Conservation (phyloP, 495 filamentous ascomycete genomes). For the Pseudotulostoma volvatum region DNA sequence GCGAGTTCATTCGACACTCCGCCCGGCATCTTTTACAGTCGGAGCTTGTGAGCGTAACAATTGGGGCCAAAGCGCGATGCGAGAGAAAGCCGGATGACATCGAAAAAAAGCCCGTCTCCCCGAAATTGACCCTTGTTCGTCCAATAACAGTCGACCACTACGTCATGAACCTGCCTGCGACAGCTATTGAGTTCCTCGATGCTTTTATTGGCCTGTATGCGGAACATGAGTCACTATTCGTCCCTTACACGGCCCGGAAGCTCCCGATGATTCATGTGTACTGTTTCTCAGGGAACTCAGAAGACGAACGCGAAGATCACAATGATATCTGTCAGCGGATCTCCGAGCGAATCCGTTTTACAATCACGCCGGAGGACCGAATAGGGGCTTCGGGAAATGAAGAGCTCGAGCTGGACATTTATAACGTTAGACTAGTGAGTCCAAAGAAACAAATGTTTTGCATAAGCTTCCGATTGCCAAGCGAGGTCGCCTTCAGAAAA, state of each 20-base stretch:
- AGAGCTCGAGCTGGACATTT: conserved; percentile 44
- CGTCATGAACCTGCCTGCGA: conserved; percentile 92
- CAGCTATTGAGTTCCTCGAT: conserved; percentile 71
- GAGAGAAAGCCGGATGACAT: conserved; percentile 14
- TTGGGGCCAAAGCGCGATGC: conserved; percentile 18
- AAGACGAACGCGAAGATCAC: conserved; percentile 44
- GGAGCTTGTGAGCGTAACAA: conserved; percentile 30
- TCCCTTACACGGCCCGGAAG: conserved; percentile 34
- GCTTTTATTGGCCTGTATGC: conserved; percentile 70
- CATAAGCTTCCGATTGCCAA: conserved; percentile 72
- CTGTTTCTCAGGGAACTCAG: conserved; percentile 67
- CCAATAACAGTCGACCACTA: conserved; percentile 65
- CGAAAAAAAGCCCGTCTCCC: conserved; percentile 11
- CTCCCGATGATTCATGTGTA: conserved; percentile 84
- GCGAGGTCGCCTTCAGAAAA: conserved; percentile 56
- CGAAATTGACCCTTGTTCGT: conserved; percentile 35
- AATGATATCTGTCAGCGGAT: conserved; percentile 55
- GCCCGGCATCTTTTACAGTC: conserved; percentile 41
- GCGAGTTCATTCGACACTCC: conserved; percentile 56
- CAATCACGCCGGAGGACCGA: conserved; percentile 41
- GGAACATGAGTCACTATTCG: conserved; percentile 47
- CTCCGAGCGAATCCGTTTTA: conserved; percentile 40
- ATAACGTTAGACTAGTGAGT: conserved; percentile 75
- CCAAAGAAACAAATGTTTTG: conserved; percentile 96
- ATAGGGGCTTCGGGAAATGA: conserved; percentile 24